These are phyloP conservation scores for Schizosaccharomyces japonicus DNA, from an alignment of 805 yeast species.

Conservation along the genomic window DNA sequence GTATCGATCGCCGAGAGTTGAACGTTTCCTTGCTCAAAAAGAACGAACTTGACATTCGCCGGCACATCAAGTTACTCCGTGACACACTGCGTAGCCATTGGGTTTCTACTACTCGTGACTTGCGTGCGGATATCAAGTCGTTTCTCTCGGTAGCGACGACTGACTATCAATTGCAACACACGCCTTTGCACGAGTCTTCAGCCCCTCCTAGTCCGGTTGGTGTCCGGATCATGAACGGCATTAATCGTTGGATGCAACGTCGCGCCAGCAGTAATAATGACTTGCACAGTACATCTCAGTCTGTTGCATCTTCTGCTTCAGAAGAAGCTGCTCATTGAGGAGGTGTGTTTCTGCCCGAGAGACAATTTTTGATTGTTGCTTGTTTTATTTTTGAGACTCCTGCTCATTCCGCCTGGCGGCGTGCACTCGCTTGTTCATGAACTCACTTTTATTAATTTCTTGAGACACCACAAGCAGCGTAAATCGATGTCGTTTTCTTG, in stretches of 20 bases:
- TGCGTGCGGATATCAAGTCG: conserved; percentile 2
- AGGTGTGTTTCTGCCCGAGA: background rate
- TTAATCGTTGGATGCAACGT: conserved; percentile 4
- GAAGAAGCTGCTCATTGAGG: background rate
- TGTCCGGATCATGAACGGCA: background rate
- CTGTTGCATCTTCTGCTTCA: background rate
- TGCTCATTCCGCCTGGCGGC: background rate
- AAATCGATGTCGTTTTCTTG: background rate
- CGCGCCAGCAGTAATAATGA: background rate
- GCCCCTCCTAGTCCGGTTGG: background rate
- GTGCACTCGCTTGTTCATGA: background rate
- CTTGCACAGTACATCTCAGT: background rate
- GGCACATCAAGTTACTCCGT: conserved; percentile 70
- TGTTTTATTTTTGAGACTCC: background rate
- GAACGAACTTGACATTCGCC: conserved; percentile 81
- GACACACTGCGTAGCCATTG: conserved; percentile 14
- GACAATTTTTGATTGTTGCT: background rate
- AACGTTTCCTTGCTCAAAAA: conserved; percentile 95
- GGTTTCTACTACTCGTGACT: conserved; percentile 4
- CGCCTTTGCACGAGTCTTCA: background rate
- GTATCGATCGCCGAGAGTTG: conserved; percentile 86
- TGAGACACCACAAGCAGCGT: background rate
- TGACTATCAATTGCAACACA: background rate
- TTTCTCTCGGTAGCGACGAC: background rate
- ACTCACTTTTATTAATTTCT: background rate